These are phyloP conservation scores for Candida tallmaniae DNA, from an alignment of 805 yeast species.

Conservation along the genomic window DNA sequence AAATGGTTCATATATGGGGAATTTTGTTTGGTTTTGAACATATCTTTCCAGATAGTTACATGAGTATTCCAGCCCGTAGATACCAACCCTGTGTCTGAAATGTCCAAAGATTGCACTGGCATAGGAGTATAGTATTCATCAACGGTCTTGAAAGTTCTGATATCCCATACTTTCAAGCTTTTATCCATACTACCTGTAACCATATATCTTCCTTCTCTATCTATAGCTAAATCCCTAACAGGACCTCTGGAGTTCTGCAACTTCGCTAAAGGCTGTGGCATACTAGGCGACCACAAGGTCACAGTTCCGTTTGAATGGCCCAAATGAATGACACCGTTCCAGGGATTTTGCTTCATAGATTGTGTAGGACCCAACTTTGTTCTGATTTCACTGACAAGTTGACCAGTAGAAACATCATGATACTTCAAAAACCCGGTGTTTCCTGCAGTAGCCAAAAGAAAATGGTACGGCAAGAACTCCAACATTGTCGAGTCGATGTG, in stretches of 20 bases:
- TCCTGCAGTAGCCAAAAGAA: conserved; percentile 81
- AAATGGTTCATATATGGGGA: conserved; percentile 92
- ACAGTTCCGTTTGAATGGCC: conserved; percentile 95
- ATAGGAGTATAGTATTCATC: conserved; percentile 74
- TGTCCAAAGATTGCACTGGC: conserved; percentile 73
- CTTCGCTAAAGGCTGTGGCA: conserved; percentile 81
- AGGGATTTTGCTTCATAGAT: conserved; percentile 85
- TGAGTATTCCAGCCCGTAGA: conserved; percentile 97
- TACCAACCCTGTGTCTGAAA: conserved; percentile 83
- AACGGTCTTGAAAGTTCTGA: conserved; percentile 73
- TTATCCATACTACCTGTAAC: conserved; percentile 88
- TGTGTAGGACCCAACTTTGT: conserved; percentile 90
- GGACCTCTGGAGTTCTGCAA: conserved; percentile 83
- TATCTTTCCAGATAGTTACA: conserved; percentile 90
- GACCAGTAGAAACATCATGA: conserved; percentile 95
- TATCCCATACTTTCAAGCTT: conserved; percentile 86
- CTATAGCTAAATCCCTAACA: conserved; percentile 76
- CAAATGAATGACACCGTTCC: conserved; percentile 91
- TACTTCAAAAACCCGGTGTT: conserved; percentile 83
- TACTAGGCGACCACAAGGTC: conserved; percentile 88
- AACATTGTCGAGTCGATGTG: conserved; percentile 81
- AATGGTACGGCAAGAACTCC: conserved; percentile 92
- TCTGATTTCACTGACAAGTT: conserved; percentile 72
- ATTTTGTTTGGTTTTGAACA: conserved; percentile 61
- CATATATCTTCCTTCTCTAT: conserved; percentile 92